phyloP scores from a whole-genome alignment of 306 rosid genomes.

The Cyclanthera cordifolia region DNA sequence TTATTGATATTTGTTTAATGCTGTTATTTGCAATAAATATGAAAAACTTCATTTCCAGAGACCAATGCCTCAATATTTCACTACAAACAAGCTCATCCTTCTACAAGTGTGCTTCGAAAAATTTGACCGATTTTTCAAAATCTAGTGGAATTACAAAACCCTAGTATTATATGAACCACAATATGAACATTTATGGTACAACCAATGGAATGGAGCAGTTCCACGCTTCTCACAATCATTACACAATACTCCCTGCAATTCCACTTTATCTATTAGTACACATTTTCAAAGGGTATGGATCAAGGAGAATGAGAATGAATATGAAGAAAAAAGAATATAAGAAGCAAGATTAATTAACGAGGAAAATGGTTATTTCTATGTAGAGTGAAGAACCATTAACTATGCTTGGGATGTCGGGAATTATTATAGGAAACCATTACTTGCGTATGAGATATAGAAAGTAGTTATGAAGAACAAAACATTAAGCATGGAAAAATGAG shows the following conservation, averaged over 20 bases:
- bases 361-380: too few relatives aligned
- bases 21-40: neutral
- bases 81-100: constrained; percentile 18
- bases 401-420: too few relatives aligned
- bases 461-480: too few relatives aligned
- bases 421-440: too few relatives aligned
- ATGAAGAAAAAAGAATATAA: too few relatives aligned
- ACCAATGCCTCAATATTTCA: neutral
- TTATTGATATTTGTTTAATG: too few relatives aligned
- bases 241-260: constrained; percentile 68
- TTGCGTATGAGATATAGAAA: too few relatives aligned
- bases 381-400: too few relatives aligned
- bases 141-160: constrained; percentile 35
- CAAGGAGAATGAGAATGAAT: too few relatives aligned
- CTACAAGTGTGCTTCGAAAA: constrained; percentile 24
- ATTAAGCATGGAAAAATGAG: too few relatives aligned
- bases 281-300: too few relatives aligned
- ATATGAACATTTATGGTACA: constrained; percentile 60
- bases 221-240: constrained; percentile 93
- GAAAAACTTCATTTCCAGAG: neutral
- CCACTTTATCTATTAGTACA: neutral
- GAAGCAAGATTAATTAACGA: too few relatives aligned
- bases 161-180: constrained; percentile 90
- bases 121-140: constrained; percentile 16
- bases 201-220: constrained; percentile 67